Base-by-base conservation (phyloP, 768 basidiomycete genomes). In the Saitozyma podzolica region DNA sequence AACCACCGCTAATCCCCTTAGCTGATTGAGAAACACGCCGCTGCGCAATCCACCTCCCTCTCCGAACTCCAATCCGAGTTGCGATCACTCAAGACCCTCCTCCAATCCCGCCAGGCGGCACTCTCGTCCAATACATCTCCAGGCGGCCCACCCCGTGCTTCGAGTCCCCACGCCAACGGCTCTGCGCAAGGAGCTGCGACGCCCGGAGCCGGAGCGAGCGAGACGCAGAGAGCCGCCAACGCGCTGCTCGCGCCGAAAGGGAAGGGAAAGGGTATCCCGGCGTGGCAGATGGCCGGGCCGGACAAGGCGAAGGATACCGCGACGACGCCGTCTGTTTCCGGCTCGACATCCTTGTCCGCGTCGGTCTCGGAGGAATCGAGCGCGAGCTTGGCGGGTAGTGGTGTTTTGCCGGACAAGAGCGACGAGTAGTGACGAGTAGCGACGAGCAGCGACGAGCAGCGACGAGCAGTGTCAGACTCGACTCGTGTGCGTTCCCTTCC, bases 1-100 rank as follows among this genome's bases (percentile, higher is more conserved):
- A 29, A 29, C 29, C 29, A 29, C 29, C 4, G 49, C 42, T 59
- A 52, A 64, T 14, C 16, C 14, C 16, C 13, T 6, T 57, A 98
- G 94, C 91, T 97, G 90, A 88, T 96, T 57, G 91, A 96, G 59
- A 93, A 91, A 81, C 91, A 89, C 76, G 90, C 92, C 76, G 88
- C 91, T 58, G 84, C 85, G 13, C 92, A 96, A 79, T 84, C 86
- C 19, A 86, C 89, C 63, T 90, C 92, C 1, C 83, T 97, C 13
- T 81, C 84, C 57, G 95, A 97, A 70, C 83, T 98, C 11, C 93
- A 96, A 70, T 88, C 92, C 68, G 95, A 98, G 75, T 84, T 98
- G 72, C 92, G 93, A 74, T 97, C 94, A 0, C 82, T 98, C 64
- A 97, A 97, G 78, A 87, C 93, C 0, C 84, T 98, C 29, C 81